phyloP scores from a whole-genome alignment of 306 rosid species.

The Gastrolobium bilobum region DNA sequence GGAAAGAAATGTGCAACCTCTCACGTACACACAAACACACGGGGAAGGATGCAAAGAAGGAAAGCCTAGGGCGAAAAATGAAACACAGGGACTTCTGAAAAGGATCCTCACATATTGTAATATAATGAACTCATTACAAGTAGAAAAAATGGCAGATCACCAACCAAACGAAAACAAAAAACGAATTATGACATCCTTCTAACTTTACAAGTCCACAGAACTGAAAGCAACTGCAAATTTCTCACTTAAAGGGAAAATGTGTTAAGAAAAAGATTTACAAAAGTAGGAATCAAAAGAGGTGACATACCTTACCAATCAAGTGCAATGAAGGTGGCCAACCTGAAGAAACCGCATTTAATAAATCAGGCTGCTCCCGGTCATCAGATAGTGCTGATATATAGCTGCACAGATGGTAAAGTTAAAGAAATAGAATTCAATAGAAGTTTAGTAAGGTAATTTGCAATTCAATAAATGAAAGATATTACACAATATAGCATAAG shows the following conservation, averaged over 20 bases:
- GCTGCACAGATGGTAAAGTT: slow-evolving; percentile 57
- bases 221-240: slow-evolving; percentile 12
- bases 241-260: slow-evolving; percentile 16
- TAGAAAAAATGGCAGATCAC: not conserved
- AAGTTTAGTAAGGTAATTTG: slow-evolving; percentile 10
- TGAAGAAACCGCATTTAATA: slow-evolving; percentile 73
- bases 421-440: not conserved
- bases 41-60: slow-evolving; percentile 13
- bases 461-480: slow-evolving; percentile 24
- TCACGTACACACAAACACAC: not conserved
- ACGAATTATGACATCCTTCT: slow-evolving; percentile 2
- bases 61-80: slow-evolving; percentile 2
- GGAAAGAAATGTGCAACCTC: slow-evolving; percentile 12
- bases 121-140: slow-evolving; percentile 1
- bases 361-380: slow-evolving; percentile 64
- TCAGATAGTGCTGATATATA: slow-evolving; percentile 93
- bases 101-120: slow-evolving; percentile 36
- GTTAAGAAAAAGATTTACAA: not conserved
- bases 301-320: slow-evolving; percentile 92
- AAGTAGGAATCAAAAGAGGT: slow-evolving; percentile 34
- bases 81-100: slow-evolving; percentile 29
- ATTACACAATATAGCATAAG: slow-evolving; percentile 26
- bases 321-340: slow-evolving; percentile 96
- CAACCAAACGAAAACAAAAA: slow-evolving; percentile 24
- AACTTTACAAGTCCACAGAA: slow-evolving; percentile 31